Evolutionary conservation across 305 asterid genomes (phyloP), one percentile per base, ranked within the genome.

Genomic region (Fraxinus sp.): DNA sequence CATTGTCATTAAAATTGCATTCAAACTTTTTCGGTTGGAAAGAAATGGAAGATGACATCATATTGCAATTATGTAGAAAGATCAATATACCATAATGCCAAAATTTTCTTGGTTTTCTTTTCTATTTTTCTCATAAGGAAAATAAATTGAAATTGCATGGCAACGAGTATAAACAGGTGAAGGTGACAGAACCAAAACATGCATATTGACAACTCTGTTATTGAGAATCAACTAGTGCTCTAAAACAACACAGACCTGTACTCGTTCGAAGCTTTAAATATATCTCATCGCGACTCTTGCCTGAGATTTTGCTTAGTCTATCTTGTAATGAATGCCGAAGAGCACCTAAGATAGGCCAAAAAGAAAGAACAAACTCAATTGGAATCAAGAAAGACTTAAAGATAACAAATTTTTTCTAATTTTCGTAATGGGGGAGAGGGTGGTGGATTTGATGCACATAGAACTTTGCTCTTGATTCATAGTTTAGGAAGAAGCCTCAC

Each of bases 271-370:
- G 97, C 92, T 90, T 95, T 90, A 97, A 86, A 87, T 92, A 89
- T 86, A 95, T 97, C 88, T 97, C 99, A 83, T 95, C 98, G 18
- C 92, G 95, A 82, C 93, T 92, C 88, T 97, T 95, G 84, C 95
- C 91, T 3, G 98, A 91, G 75, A 86, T 89, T 89, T 93, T 97
- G 90, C 98, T 90, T 83, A 97, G 86, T 86, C 98, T 89, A 64
- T 95, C 99, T 83, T 97, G 97, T 83, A 97, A 88, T 59, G 99
- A 95, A 90, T 89, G 98, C 36, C 98, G 93, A 85, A 97, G 98
- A 72, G 98, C 97, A 91, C 99, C 99, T 97, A 84, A 59, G 83
- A 78, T 57, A 78, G 79, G 70, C 52, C 76, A 84, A 80, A 82
- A 57, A 81, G 64, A 88, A 62, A 16, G 13, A 39, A 72, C 43